These are phyloP conservation scores for Chernovozyma aurita DNA, from an alignment of 1,139 yeast genomes.

Conservation along the genomic window DNA sequence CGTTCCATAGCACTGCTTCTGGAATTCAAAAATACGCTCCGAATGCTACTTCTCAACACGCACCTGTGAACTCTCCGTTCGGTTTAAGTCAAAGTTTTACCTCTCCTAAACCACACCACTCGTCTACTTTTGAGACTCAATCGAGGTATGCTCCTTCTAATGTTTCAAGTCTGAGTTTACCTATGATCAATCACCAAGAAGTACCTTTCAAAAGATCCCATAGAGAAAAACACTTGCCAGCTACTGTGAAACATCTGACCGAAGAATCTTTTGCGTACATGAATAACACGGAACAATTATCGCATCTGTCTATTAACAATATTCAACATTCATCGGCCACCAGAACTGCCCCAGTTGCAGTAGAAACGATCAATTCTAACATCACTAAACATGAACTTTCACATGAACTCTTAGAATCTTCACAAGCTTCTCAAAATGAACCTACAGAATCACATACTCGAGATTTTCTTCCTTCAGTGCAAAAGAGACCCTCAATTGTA, in stretches of 20 bases:
- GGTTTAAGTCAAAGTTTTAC: not conserved
- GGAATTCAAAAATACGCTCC: conserved; percentile 17
- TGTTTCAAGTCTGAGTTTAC: conserved; percentile 21
- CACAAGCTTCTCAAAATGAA: no score
- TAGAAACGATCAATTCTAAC: no score
- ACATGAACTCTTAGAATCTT: no score
- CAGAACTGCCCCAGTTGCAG: no score
- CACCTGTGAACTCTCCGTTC: not conserved
- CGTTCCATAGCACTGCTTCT: conserved; percentile 12
- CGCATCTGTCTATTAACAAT: conserved; percentile 12
- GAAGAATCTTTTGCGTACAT: conserved; percentile 8
- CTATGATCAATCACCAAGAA: conserved; percentile 6
- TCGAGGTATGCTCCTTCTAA: conserved; percentile 27
- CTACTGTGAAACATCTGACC: not conserved
- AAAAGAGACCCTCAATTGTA: conserved; percentile 20
- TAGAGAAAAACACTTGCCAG: conserved; percentile 1
- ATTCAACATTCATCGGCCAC: no score
- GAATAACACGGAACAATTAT: conserved; percentile 15
- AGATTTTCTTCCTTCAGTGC: not conserved
- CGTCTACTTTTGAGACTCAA: conserved; percentile 9
- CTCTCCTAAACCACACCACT: not conserved
- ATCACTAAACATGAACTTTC: no score
- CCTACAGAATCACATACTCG: no score
- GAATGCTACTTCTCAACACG: not conserved
- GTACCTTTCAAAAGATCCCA: not conserved